Conservation (phyloP, 192 early-diverging fungal species). For the Backusella tuberculispora region DNA sequence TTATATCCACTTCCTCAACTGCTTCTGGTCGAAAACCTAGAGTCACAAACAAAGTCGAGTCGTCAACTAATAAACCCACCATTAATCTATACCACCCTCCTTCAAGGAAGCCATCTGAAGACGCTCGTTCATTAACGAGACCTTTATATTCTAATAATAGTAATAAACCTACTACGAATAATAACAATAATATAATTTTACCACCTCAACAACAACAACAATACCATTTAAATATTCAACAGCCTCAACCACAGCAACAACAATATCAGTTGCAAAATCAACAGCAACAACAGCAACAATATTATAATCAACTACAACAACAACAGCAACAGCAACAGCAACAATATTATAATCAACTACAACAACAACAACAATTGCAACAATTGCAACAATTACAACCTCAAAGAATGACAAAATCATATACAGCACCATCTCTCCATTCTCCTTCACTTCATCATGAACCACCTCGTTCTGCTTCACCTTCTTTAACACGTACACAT, state of each 20-base stretch:
- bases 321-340: background rate
- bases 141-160: background rate
- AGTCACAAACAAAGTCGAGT: constrained; percentile 3
- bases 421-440: background rate
- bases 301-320: background rate
- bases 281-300: background rate
- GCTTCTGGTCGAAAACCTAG: constrained; percentile 9
- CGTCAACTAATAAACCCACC: background rate
- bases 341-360: background rate
- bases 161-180: background rate
- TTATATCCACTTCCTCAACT: background rate
- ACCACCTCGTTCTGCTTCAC: background rate
- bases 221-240: background rate
- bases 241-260: constrained; percentile 6
- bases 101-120: constrained; percentile 11
- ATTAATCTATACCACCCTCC: constrained; percentile 24
- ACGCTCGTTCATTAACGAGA: background rate
- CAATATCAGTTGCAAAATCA: background rate
- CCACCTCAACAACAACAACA: background rate
- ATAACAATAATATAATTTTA: background rate
- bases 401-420: constrained; percentile 7
- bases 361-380: constrained; percentile 1
- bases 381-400: background rate
- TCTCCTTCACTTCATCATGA: background rate
- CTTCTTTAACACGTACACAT: background rate